Conservation (phyloP, 768 basidiomycete species). For the Tylopilus sp. region DNA sequence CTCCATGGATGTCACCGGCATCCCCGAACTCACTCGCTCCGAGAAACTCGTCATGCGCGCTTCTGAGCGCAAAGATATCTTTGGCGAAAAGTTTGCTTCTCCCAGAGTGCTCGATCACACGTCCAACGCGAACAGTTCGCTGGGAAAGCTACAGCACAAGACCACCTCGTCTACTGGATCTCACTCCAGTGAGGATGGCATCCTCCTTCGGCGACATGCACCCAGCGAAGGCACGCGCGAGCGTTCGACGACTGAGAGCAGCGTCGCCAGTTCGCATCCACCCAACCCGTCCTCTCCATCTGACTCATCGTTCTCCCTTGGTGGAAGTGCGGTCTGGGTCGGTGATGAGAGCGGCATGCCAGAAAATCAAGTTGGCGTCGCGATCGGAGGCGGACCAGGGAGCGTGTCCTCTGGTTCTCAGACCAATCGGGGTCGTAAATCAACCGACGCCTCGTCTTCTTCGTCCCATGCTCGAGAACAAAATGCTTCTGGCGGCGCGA, state of each 20-base stretch:
- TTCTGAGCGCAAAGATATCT: slow-evolving; percentile 89
- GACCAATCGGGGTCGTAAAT: slow-evolving; percentile 51
- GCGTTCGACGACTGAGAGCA: slow-evolving; percentile 40
- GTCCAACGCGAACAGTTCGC: not conserved
- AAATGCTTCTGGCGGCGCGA: slow-evolving; percentile 32
- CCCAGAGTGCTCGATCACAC: slow-evolving; percentile 19
- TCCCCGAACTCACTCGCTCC: slow-evolving; percentile 71
- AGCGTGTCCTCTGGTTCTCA: slow-evolving; percentile 44
- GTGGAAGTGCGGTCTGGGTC: slow-evolving; percentile 82
- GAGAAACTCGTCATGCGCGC: slow-evolving; percentile 90
- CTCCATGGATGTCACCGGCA: slow-evolving; percentile 78
- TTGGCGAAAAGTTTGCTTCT: slow-evolving; percentile 73
- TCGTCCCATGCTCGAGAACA: slow-evolving; percentile 60
- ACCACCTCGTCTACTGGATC: slow-evolving; percentile 58
- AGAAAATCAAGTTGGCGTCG: slow-evolving; percentile 37
- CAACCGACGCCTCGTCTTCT: slow-evolving; percentile 66
- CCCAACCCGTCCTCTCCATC: slow-evolving; percentile 53
- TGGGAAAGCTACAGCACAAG: slow-evolving; percentile 38
- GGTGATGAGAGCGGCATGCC: slow-evolving; percentile 65
- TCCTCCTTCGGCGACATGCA: slow-evolving; percentile 41
- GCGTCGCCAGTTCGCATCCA: slow-evolving; percentile 30
- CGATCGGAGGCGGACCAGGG: slow-evolving; percentile 44
- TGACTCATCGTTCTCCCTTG: slow-evolving; percentile 72
- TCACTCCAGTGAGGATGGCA: slow-evolving; percentile 65
- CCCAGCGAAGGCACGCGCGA: slow-evolving; percentile 32